Evolutionary conservation across 2,329 filamentous ascomycete species (phyloP).

Genomic region (Hymenoscyphus fraxineus): DNA sequence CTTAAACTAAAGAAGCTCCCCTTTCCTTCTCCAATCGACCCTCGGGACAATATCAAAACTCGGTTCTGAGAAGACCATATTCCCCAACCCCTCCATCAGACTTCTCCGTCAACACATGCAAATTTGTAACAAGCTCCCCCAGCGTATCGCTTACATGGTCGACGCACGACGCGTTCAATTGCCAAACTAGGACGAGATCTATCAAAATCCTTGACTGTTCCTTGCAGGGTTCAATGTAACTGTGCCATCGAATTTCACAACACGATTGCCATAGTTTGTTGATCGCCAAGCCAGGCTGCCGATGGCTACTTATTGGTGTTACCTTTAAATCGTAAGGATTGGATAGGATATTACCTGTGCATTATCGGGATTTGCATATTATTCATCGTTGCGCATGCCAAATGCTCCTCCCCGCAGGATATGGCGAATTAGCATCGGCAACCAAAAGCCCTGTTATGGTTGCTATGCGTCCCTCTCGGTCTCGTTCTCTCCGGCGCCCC

Average conservation of each 20-base stretch:
- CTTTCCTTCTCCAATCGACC: no score
- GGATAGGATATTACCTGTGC: neutral
- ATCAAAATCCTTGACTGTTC: neutral
- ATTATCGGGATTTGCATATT: neutral
- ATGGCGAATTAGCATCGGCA: neutral
- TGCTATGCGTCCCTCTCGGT: neutral
- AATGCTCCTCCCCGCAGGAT: neutral
- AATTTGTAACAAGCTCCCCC: neutral
- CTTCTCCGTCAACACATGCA: neutral
- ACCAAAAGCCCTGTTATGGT: neutral
- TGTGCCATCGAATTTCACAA: neutral
- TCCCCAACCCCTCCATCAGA: neutral
- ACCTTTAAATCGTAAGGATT: neutral
- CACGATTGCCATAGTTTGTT: neutral
- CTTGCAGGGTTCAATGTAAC: neutral
- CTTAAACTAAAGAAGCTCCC: no score
- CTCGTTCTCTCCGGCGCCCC: neutral
- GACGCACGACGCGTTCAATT: neutral
- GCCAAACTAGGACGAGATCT: neutral
- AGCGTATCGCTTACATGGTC: neutral
- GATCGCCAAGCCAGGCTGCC: neutral
- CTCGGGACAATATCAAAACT: neutral
- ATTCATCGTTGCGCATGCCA: neutral
- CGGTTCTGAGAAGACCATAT: neutral
- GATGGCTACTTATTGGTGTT: neutral